These are phyloP conservation scores for Arctostaphylos glauca DNA, from an alignment of 148 eudicot genomes.

Conservation along the genomic window DNA sequence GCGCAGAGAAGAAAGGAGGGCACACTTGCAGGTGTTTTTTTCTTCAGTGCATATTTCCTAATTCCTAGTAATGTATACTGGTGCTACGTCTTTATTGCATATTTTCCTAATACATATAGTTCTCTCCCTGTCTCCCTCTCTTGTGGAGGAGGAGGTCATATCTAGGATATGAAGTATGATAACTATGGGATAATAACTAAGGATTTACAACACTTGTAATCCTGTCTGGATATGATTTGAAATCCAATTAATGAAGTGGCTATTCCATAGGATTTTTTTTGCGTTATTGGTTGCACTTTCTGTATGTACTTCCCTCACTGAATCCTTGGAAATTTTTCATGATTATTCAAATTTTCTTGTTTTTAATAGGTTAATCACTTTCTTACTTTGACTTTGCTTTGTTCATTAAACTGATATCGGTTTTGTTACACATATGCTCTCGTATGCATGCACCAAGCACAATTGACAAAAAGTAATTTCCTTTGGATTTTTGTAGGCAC, in stretches of 20 bases:
- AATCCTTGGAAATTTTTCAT: background rate
- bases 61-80: background rate
- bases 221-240: background rate
- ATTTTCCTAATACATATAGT: background rate
- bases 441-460: background rate
- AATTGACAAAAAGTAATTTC: background rate
- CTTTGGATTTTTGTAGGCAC: slow-evolving; percentile 35
- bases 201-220: background rate
- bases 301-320: background rate
- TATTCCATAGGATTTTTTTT: background rate
- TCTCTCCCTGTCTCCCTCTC: slow-evolving; percentile 3
- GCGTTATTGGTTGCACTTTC: background rate
- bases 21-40: slow-evolving; percentile 19
- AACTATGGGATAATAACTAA: background rate
- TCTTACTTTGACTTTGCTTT: background rate
- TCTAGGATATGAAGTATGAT: background rate
- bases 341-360: background rate
- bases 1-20: slow-evolving; percentile 30
- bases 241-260: background rate
- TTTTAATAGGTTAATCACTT: background rate
- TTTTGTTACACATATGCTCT: background rate
- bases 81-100: background rate
- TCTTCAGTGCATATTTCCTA: background rate
- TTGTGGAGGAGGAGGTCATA: background rate
- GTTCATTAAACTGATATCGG: background rate